phyloP scores from a whole-genome alignment of 345 rosid genomes.

The Gossypium australe region DNA sequence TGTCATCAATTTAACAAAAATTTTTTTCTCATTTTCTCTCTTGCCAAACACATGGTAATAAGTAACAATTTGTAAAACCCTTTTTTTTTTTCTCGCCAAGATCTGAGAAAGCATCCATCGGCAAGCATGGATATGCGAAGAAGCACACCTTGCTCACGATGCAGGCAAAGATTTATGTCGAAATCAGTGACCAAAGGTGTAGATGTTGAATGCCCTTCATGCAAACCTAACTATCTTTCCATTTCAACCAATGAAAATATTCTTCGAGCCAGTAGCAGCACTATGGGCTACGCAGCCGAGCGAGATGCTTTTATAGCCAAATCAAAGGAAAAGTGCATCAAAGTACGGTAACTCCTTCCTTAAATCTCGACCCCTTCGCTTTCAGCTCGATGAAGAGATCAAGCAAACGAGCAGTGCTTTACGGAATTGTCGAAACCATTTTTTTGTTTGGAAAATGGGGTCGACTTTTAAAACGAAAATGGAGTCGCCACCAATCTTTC shows the following conservation, averaged over 20 bases:
- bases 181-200: not conserved
- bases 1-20: too few relatives aligned
- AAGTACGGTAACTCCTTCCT: not conserved
- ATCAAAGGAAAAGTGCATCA: not conserved
- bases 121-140: not conserved
- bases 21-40: too few relatives aligned
- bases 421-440: conserved; percentile 16
- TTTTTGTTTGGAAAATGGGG: not conserved
- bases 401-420: conserved; percentile 42
- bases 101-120: not conserved
- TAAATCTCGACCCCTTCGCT: conserved; percentile 7
- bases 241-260: not conserved
- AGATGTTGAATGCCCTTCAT: not conserved
- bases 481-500: too few relatives aligned
- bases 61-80: not conserved
- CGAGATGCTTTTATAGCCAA: not conserved
- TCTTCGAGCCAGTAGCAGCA: not conserved
- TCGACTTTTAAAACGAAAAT: too few relatives aligned
- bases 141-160: not conserved
- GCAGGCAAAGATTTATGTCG: not conserved
- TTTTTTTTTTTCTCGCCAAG: not conserved
- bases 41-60: too few relatives aligned
- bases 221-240: not conserved
- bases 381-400: not conserved
- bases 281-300: not conserved